Evolutionary conservation across 208 protist species (phyloP).

Genomic region (Crithidia bombi): DNA sequence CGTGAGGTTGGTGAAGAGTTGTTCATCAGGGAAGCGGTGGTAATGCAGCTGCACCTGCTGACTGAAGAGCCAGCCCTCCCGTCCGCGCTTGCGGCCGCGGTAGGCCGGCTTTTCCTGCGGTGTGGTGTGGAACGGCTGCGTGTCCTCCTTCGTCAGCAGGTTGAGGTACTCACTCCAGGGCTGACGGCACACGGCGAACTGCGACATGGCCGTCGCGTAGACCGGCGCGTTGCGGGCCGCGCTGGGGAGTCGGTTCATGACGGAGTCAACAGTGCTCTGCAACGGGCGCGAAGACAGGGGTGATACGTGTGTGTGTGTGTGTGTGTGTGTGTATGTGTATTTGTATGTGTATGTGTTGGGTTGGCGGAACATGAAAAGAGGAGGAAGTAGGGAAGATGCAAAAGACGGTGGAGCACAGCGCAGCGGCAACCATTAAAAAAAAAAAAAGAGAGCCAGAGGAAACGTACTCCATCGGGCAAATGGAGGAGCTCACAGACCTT

Average conservation of each 20-base stretch:
- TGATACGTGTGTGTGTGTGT: background rate
- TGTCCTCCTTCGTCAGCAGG: conserved; percentile 78
- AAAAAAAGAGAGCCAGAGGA: background rate
- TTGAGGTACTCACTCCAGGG: conserved; percentile 87
- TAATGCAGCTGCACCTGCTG: conserved; percentile 92
- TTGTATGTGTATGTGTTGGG: background rate
- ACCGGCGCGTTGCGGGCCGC: conserved; percentile 46
- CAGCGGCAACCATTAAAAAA: too few relatives aligned
- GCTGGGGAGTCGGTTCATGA: conserved; percentile 41
- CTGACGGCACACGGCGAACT: conserved; percentile 85
- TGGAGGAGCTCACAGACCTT: too few relatives aligned
- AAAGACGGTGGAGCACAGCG: too few relatives aligned
- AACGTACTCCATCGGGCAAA: too few relatives aligned
- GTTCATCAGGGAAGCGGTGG: conserved; percentile 88
- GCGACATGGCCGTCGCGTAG: conserved; percentile 73
- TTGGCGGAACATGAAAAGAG: too few relatives aligned
- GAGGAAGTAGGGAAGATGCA: too few relatives aligned
- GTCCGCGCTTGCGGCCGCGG: conserved; percentile 79
- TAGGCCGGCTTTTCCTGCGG: conserved; percentile 85
- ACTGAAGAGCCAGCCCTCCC: conserved; percentile 88
- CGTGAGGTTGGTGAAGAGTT: conserved; percentile 84
- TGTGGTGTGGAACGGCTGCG: conserved; percentile 71
- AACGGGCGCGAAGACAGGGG: too few relatives aligned
- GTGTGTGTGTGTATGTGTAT: conserved; percentile 6
- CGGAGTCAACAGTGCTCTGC: background rate